Percentiles rank a stretch among this genome's conserved stretches.
These are phyloP conservation scores for Blastobotrys indianensis DNA, from an alignment of 1,139 yeast genomes.

Conservation along the genomic window DNA sequence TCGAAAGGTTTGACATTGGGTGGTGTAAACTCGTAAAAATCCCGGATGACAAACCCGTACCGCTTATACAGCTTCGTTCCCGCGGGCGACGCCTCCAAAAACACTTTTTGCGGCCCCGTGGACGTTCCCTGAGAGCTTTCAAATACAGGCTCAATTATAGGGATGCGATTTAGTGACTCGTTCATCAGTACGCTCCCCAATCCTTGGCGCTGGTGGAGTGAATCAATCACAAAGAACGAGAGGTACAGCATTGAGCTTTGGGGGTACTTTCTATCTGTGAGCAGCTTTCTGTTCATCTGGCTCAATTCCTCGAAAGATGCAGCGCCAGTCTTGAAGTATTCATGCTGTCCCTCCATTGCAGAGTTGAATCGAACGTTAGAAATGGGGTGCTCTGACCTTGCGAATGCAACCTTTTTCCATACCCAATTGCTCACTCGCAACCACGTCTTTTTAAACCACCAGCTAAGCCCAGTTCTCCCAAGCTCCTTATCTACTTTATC, in stretches of 20 bases:
- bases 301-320: too few relatives aligned
- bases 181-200: constrained; percentile 38
- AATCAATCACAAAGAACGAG: constrained; percentile 21
- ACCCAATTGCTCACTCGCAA: too few relatives aligned
- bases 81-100: constrained; percentile 8
- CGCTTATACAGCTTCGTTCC: constrained; percentile 7
- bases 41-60: constrained; percentile 6
- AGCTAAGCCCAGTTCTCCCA: constrained; percentile 8
- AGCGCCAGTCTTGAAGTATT: too few relatives aligned
- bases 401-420: too few relatives aligned
- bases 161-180: constrained; percentile 14
- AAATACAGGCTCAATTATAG: constrained; percentile 7
- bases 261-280: constrained; percentile 3
- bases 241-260: constrained; percentile 8
- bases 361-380: too few relatives aligned
- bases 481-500: constrained; percentile 8
- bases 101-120: constrained; percentile 11
- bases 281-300: too few relatives aligned
- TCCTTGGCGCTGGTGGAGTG: constrained; percentile 33
- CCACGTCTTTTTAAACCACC: constrained; percentile 1
- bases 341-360: too few relatives aligned
- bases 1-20: too few relatives aligned
- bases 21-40: not conserved
- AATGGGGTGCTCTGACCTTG: too few relatives aligned
- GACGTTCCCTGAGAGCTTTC: not conserved